A percentile compares a stretch with the other conserved stretches of the same genome.
phyloP scores from a whole-genome alignment of 1,139 yeast genomes.

The Ashbya aceris region DNA sequence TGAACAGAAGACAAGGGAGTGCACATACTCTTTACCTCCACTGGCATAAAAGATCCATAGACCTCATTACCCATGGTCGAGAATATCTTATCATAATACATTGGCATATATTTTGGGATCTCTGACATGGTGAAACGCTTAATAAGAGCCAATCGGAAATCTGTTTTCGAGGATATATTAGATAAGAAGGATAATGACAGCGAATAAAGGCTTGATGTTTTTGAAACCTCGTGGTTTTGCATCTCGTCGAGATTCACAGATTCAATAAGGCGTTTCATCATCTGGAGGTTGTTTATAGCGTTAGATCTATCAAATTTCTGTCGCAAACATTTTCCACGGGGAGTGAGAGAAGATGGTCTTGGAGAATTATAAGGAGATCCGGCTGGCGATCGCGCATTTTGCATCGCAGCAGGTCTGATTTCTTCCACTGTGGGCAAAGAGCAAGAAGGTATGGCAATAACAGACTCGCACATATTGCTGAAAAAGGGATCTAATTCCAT shows the following conservation, averaged over 20 bases:
- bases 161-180: constrained; percentile 10
- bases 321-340: constrained; percentile 19
- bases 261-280: constrained; percentile 13
- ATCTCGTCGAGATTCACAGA: constrained; percentile 10
- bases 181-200: constrained; percentile 16
- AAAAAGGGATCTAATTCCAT: constrained; percentile 37
- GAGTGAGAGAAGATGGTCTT: constrained; percentile 26
- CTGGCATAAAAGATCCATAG: constrained; percentile 11
- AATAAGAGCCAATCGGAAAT: constrained; percentile 4
- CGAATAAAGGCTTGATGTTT: constrained; percentile 18
- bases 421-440: neutral
- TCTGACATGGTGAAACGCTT: constrained; percentile 16
- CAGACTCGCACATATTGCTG: constrained; percentile 41
- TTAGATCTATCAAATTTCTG: constrained; percentile 22
- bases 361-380: constrained; percentile 14
- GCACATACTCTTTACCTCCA: constrained; percentile 10
- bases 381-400: constrained; percentile 2
- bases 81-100: constrained; percentile 18
- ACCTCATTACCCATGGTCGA: constrained; percentile 14
- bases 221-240: constrained; percentile 14
- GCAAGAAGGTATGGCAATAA: constrained; percentile 37
- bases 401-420: constrained; percentile 1
- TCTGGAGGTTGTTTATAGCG: constrained; percentile 15
- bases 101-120: constrained; percentile 16
- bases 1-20: constrained; percentile 4